phyloP scores from a whole-genome alignment of 73 alveolate species.

The Blepharisma stoltei region DNA sequence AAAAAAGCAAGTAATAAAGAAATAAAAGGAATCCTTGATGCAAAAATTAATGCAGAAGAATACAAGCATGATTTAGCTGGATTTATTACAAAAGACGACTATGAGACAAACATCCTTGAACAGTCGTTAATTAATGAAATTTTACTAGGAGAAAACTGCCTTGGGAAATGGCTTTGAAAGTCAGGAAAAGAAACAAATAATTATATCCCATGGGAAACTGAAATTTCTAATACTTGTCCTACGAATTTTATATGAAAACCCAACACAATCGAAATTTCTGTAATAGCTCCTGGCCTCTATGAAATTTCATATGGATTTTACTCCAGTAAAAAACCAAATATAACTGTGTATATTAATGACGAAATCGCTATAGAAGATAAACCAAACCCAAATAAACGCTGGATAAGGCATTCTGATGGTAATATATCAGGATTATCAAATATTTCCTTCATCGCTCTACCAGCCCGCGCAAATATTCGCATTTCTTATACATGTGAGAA shows the following conservation, averaged over 20 bases:
- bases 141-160: slow-evolving; percentile 84
- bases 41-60: not conserved
- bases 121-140: slow-evolving; percentile 85
- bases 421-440: slow-evolving; percentile 90
- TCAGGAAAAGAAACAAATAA: slow-evolving; percentile 79
- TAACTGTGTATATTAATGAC: slow-evolving; percentile 79
- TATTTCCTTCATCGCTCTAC: slow-evolving; percentile 91
- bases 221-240: slow-evolving; percentile 90
- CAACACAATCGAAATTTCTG: slow-evolving; percentile 74
- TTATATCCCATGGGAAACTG: slow-evolving; percentile 94
- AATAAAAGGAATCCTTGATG: not conserved
- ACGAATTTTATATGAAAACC: slow-evolving; percentile 97
- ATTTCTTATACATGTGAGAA: slow-evolving; percentile 84
- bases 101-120: slow-evolving; percentile 55
- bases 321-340: slow-evolving; percentile 90
- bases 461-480: slow-evolving; percentile 94
- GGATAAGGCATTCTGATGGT: slow-evolving; percentile 87
- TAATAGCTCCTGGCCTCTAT: slow-evolving; percentile 95
- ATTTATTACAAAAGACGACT: too few species aligned
- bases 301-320: slow-evolving; percentile 91
- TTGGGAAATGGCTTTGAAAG: slow-evolving; percentile 97
- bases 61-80: too few species aligned
- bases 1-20: slow-evolving; percentile 1
- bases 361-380: slow-evolving; percentile 72
- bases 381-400: slow-evolving; percentile 73